These are phyloP conservation scores for Plasmodium chabaudi DNA, from an alignment of 169 alveolate genomes.

Conservation along the genomic window DNA sequence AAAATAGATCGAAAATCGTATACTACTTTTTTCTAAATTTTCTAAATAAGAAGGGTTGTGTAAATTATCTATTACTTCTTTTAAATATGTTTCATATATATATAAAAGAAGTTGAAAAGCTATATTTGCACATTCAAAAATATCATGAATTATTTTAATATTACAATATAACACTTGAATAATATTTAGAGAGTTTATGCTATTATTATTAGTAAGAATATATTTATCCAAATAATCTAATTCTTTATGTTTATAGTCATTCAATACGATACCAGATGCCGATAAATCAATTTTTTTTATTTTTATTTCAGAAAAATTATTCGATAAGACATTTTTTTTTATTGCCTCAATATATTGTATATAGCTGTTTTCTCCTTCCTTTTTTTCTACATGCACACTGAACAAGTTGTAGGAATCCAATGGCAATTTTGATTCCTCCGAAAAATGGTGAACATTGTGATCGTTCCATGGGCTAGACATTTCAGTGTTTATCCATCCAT, in stretches of 20 bases:
- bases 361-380: not conserved
- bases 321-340: not conserved
- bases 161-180: constrained; percentile 19
- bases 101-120: constrained; percentile 25
- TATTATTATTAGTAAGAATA: not conserved
- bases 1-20: constrained; percentile 43
- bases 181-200: constrained; percentile 7
- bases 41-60: not conserved
- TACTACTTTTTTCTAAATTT: constrained; percentile 26
- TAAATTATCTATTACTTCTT: constrained; percentile 22
- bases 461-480: not conserved
- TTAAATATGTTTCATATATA: constrained; percentile 48
- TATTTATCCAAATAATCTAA: not conserved
- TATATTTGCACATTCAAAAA: constrained; percentile 38
- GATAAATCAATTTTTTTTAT: constrained; percentile 1
- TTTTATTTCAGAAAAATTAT: constrained; percentile 2
- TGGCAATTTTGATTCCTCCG: not conserved
- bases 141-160: constrained; percentile 48
- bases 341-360: not conserved
- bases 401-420: not conserved
- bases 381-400: not conserved
- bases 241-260: not conserved
- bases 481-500: not conserved
- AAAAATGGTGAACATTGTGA: not conserved
- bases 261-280: not conserved